Evolutionary conservation across 441 rosid genomes (phyloP).

Genomic region (Pelargonium citronellum): DNA sequence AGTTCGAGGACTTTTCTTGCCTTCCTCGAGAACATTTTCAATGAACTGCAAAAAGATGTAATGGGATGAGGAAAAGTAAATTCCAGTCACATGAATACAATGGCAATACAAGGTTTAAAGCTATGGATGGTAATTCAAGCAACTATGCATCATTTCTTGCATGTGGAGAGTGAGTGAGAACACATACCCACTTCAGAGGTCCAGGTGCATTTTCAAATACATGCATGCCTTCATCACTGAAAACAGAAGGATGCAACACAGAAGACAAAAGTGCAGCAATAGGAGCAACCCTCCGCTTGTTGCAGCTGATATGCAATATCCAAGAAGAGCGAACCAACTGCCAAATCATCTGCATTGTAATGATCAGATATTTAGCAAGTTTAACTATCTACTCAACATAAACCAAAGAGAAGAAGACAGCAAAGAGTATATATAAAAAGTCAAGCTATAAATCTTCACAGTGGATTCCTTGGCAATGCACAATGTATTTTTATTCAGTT

Average conservation of each 20-base stretch:
- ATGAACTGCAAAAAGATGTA: conserved; percentile 52
- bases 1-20: conserved; percentile 91
- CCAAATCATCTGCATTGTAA: conserved; percentile 71
- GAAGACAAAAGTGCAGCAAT: conserved; percentile 88
- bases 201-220: conserved; percentile 45
- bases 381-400: conserved; percentile 3
- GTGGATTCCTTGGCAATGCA: not conserved
- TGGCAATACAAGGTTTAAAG: conserved; percentile 5
- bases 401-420: not conserved
- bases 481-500: not conserved
- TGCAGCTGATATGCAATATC: conserved; percentile 84
- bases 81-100: conserved; percentile 7
- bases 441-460: not conserved
- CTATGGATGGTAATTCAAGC: conserved; percentile 6
- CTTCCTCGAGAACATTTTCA: conserved; percentile 79
- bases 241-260: conserved; percentile 70
- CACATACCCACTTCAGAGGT: conserved; percentile 85
- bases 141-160: not conserved
- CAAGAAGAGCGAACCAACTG: conserved; percentile 77
- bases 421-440: not conserved
- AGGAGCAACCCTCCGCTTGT: conserved; percentile 87
- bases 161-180: conserved; percentile 10
- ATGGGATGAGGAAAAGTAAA: conserved; percentile 15
- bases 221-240: conserved; percentile 66
- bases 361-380: conserved; percentile 7